Percentiles rank a stretch among this genome's conserved stretches.
Evolutionary conservation across 345 rosid genomes (phyloP).

Genomic region (Salix suchowensis): DNA sequence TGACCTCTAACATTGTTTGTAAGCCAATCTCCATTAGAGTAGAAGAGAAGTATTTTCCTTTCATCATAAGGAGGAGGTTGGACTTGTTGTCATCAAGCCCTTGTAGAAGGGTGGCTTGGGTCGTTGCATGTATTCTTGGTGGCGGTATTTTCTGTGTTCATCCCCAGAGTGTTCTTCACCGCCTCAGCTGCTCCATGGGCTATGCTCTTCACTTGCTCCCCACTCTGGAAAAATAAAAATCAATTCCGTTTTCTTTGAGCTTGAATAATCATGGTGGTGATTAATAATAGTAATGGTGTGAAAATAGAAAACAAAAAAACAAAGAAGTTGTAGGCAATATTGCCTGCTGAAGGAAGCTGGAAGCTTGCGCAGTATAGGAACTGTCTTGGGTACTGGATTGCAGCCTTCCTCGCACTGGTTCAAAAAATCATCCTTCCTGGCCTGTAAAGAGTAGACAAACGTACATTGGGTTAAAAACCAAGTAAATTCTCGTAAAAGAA

Average conservation of each 20-base stretch:
- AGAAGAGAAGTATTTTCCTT: too few species aligned
- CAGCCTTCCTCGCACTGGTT: not conserved
- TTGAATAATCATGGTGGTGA: not conserved
- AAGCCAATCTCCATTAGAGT: too few species aligned
- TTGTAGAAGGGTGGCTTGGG: not conserved
- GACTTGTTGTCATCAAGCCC: too few species aligned
- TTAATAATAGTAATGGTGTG: too few species aligned
- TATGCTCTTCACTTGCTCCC: slow-evolving; percentile 29
- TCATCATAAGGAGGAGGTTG: too few species aligned
- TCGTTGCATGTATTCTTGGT: not conserved
- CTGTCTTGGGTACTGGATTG: not conserved
- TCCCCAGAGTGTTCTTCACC: slow-evolving; percentile 29
- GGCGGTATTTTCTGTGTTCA: slow-evolving; percentile 2
- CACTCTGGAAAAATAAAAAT: slow-evolving; percentile 9
- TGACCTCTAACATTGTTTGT: too few species aligned
- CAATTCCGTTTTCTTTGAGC: not conserved
- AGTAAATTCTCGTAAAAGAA: not conserved
- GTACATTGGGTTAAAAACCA: not conserved
- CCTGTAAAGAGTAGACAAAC: not conserved
- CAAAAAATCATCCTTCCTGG: slow-evolving; percentile 2
- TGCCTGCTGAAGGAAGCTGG: slow-evolving; percentile 27
- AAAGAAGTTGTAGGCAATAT: not conserved
- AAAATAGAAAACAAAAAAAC: not conserved
- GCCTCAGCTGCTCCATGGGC: slow-evolving; percentile 34
- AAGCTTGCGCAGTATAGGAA: slow-evolving; percentile 10